phyloP scores from a whole-genome alignment of 148 eudicot genomes.

The Diospyros lotus region DNA sequence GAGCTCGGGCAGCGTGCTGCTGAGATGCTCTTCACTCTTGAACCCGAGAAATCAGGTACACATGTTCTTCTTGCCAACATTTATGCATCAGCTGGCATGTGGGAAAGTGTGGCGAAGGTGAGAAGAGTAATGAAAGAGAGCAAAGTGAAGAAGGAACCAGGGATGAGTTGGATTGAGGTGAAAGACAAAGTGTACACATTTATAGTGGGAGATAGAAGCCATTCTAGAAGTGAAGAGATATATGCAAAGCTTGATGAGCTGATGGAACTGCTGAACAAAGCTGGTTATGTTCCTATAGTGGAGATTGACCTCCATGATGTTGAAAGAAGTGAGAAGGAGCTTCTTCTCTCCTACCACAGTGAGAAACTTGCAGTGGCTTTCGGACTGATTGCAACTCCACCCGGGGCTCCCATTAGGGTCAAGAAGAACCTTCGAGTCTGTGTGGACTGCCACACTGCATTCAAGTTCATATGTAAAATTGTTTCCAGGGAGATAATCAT shows the following conservation, averaged over 20 bases:
- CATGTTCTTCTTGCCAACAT: conserved; percentile 45
- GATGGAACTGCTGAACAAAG: conserved; percentile 14
- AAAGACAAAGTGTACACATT: conserved; percentile 11
- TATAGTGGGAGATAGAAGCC: conserved; percentile 14
- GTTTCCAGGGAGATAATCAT: conserved; percentile 10
- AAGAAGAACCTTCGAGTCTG: conserved; percentile 14
- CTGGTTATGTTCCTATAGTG: conserved; percentile 13
- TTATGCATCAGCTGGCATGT: conserved; percentile 58
- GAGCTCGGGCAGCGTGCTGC: conserved; percentile 45
- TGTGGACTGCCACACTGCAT: conserved; percentile 10
- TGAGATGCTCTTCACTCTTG: conserved; percentile 40
- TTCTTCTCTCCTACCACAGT: conserved; percentile 44
- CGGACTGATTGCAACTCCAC: conserved; percentile 10
- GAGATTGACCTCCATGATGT: conserved; percentile 47
- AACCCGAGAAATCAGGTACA: conserved; percentile 57
- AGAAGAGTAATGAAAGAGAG: conserved; percentile 48
- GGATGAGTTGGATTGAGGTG: conserved; percentile 28
- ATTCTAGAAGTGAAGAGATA: conserved; percentile 14
- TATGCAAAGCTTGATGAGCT: conserved; percentile 17
- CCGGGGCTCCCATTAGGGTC: conserved; percentile 15
- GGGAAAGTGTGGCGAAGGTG: conserved; percentile 43
- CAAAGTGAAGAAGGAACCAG: conserved; percentile 57
- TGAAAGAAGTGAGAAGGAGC: conserved; percentile 43
- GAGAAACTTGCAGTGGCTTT: conserved; percentile 43
- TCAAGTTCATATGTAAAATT: conserved; percentile 14